These are phyloP conservation scores for Epichloe coenophiala DNA, from an alignment of 2,329 filamentous ascomycete genomes.

Conservation along the genomic window DNA sequence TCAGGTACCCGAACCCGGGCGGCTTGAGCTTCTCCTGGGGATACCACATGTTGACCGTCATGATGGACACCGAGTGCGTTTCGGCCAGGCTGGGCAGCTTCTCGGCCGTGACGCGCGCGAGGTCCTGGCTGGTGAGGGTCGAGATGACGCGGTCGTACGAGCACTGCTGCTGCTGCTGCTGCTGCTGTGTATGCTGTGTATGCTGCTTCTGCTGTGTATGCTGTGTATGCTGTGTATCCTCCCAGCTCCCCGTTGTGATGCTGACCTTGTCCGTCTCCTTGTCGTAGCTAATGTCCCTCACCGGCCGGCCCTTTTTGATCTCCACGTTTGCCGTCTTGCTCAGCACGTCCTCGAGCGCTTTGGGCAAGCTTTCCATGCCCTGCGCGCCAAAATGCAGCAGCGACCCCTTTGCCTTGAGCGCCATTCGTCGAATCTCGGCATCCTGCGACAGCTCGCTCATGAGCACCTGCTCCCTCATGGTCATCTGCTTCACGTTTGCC, in stretches of 20 bases:
- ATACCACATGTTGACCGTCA: constrained; percentile 88
- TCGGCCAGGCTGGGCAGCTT: constrained; percentile 35
- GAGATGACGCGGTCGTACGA: constrained; percentile 48
- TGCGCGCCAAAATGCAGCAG: constrained; percentile 26
- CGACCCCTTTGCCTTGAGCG: constrained; percentile 16
- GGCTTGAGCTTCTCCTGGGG: constrained; percentile 47
- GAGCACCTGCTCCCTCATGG: constrained; percentile 16
- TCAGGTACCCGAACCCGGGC: constrained; percentile 79
- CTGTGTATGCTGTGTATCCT: background rate
- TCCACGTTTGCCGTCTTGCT: constrained; percentile 42
- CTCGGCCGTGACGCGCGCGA: constrained; percentile 23
- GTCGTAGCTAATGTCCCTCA: constrained; percentile 33
- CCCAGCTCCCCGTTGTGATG: constrained; percentile 8
- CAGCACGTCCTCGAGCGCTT: constrained; percentile 39
- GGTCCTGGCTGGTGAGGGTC: constrained; percentile 40
- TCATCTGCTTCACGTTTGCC: constrained; percentile 30
- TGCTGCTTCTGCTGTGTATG: background rate
- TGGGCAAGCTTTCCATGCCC: constrained; percentile 50
- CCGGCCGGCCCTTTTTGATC: constrained; percentile 35
- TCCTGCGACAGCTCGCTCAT: constrained; percentile 16
- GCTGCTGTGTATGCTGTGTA: background rate
- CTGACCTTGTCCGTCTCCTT: constrained; percentile 22
- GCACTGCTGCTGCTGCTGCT: background rate
- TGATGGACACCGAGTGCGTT: constrained; percentile 62
- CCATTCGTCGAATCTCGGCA: constrained; percentile 17